phyloP scores from a whole-genome alignment of 2,329 filamentous ascomycete genomes.

The Myriosclerotinia scirpicola region DNA sequence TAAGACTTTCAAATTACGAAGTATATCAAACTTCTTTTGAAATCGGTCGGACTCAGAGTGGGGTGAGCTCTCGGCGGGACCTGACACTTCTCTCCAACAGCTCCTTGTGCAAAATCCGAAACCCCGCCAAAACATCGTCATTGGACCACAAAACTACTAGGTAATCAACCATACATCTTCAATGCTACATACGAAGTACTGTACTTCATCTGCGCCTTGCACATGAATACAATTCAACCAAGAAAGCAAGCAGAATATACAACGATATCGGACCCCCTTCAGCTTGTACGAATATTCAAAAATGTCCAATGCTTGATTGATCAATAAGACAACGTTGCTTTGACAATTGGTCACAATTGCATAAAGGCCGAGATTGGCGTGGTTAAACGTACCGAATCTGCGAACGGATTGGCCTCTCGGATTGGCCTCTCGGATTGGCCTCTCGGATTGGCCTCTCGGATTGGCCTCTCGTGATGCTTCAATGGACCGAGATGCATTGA shows the following conservation, averaged over 20 bases:
- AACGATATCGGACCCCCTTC: neutral
- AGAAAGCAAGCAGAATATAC: neutral
- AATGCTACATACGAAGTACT: too few relatives aligned
- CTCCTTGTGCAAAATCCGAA: neutral
- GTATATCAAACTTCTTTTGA: conserved; percentile 21
- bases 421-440: neutral
- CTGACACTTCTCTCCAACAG: neutral
- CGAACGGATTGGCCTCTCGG: conserved; percentile 4
- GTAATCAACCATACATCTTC: too few relatives aligned
- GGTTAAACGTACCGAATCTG: conserved; percentile 11
- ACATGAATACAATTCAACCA: neutral
- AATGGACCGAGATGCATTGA: conserved; percentile 14
- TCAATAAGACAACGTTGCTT: conserved; percentile 2
- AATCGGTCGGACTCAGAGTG: conserved; percentile 20
- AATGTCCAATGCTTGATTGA: neutral
- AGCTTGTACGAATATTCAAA: neutral
- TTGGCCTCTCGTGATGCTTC: neutral
- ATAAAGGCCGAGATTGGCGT: conserved; percentile 8
- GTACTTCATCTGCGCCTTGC: too few relatives aligned
- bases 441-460: neutral
- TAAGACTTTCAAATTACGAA: neutral
- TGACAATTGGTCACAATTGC: conserved; percentile 9
- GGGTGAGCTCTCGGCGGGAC: conserved; percentile 13
- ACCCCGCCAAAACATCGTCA: conserved; percentile 23
- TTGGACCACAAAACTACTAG: conserved; percentile 9